phyloP scores from a whole-genome alignment of 768 basidiomycete species.

The Daedaleopsis nitida region DNA sequence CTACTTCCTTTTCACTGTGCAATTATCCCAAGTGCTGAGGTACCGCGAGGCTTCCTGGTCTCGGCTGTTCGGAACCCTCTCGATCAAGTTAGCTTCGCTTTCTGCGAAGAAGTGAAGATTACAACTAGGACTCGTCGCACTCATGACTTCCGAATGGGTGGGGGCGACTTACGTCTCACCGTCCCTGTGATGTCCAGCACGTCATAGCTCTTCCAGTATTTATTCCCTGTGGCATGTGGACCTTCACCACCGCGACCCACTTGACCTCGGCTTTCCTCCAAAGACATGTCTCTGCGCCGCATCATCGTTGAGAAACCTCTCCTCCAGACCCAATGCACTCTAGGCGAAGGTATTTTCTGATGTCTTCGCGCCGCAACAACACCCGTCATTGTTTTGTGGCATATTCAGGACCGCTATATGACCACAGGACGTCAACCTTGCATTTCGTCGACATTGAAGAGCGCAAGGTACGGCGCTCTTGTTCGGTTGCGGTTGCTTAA shows the following conservation, averaged over 20 bases:
- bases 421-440: conserved; percentile 49
- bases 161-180: conserved; percentile 9
- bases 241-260: neutral
- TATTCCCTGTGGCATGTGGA: conserved; percentile 1
- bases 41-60: conserved; percentile 3
- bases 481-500: neutral
- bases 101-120: conserved; percentile 8
- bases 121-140: neutral
- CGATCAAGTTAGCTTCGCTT: conserved; percentile 6
- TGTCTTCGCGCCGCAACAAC: neutral
- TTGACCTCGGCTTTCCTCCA: neutral
- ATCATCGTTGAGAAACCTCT: conserved; percentile 49
- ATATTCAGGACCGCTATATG: conserved; percentile 60
- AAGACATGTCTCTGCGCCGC: conserved; percentile 25
- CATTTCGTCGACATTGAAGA: conserved; percentile 72
- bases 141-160: conserved; percentile 11
- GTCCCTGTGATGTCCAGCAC: conserved; percentile 14
- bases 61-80: conserved; percentile 5
- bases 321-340: conserved; percentile 47
- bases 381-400: neutral
- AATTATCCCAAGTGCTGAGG: conserved; percentile 1
- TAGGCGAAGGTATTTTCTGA: conserved; percentile 58
- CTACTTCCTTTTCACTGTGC: conserved; percentile 1
- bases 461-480: conserved; percentile 42
- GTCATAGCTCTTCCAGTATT: conserved; percentile 15